Conservation (phyloP, 345 rosid genomes). For the Hibiscus mutabilis region DNA sequence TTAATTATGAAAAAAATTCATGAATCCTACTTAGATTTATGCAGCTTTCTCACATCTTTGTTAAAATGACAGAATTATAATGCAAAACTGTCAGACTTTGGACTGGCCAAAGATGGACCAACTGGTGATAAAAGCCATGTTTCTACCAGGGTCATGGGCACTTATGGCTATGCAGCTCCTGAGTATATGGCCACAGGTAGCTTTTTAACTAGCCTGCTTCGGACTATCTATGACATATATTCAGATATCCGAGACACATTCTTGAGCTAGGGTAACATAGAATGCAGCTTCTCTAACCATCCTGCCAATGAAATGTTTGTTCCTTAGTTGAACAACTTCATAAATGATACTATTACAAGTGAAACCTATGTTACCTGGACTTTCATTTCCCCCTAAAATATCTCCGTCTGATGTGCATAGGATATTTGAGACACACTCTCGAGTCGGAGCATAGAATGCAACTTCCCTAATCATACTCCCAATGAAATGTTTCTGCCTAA, state of each 20-base stretch:
- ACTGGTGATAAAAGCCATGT: constrained; percentile 70
- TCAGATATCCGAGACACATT: not conserved
- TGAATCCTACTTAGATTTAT: not conserved
- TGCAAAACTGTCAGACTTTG: constrained; percentile 88
- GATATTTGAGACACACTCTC: no score
- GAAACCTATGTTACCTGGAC: not conserved
- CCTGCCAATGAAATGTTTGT: not conserved
- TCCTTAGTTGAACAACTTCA: not conserved
- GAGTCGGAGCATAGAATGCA: not conserved
- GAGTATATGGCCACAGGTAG: constrained; percentile 64
- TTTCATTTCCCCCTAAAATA: not conserved
- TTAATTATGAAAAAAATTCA: not conserved
- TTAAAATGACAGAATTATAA: constrained; percentile 44
- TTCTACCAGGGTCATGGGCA: constrained; percentile 92
- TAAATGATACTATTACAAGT: not conserved
- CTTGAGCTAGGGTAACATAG: not conserved
- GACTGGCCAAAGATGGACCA: constrained; percentile 95
- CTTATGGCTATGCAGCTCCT: constrained; percentile 87
- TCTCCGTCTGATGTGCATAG: not conserved
- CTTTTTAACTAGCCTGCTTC: not conserved
- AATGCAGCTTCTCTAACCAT: not conserved
- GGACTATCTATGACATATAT: not conserved
- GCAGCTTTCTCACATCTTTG: constrained; percentile 10
- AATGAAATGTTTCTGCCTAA: not conserved
- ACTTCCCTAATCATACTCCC: not conserved